Evolutionary conservation across 352 stramenopile genomes (phyloP).

Genomic region (Pythium guiyangense): DNA sequence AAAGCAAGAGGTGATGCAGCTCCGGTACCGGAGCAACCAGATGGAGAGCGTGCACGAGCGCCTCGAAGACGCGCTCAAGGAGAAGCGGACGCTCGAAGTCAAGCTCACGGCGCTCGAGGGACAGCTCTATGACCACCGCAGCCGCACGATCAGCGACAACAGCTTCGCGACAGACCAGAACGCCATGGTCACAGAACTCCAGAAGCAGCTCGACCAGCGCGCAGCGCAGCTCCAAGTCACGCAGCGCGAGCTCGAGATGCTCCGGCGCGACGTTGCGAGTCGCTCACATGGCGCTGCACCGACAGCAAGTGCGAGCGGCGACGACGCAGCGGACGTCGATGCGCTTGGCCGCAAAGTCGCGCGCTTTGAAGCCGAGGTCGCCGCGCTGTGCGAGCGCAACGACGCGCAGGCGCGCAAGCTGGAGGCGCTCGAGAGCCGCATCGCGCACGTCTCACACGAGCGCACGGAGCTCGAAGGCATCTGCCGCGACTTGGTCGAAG

Average conservation of each 20-base stretch:
- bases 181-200: slow-evolving; percentile 41
- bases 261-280: slow-evolving; percentile 21
- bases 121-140: slow-evolving; percentile 73
- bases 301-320: background rate
- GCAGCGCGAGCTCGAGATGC: slow-evolving; percentile 42
- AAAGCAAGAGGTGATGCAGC: slow-evolving; percentile 79
- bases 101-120: slow-evolving; percentile 77
- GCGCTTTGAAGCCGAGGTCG: slow-evolving; percentile 18
- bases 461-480: slow-evolving; percentile 52
- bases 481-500: slow-evolving; percentile 51
- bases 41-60: slow-evolving; percentile 64
- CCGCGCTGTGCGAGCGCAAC: slow-evolving; percentile 26
- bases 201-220: slow-evolving; percentile 56
- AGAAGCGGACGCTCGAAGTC: slow-evolving; percentile 71
- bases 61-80: slow-evolving; percentile 63
- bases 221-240: slow-evolving; percentile 39
- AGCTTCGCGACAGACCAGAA: slow-evolving; percentile 32
- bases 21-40: slow-evolving; percentile 78
- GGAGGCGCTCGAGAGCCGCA: slow-evolving; percentile 43
- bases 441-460: slow-evolving; percentile 35
- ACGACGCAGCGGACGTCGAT: background rate
- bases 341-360: slow-evolving; percentile 20
- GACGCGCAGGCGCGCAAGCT: too few species aligned
- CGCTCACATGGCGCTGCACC: slow-evolving; percentile 2
- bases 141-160: slow-evolving; percentile 53